Conservation (phyloP, 768 basidiomycete genomes). For the Tulasnella sp. region DNA sequence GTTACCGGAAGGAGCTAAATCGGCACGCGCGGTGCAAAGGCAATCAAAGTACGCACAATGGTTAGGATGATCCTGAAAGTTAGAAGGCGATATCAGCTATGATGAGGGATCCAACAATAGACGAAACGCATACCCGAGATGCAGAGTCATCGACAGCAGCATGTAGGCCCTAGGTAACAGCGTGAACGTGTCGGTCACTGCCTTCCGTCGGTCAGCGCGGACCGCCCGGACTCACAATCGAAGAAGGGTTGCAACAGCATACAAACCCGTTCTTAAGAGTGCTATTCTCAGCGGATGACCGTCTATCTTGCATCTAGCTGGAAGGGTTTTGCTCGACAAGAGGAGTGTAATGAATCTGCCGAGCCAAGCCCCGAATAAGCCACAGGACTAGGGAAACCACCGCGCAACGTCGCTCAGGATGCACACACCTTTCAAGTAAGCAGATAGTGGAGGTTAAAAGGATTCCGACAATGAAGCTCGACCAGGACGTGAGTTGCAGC, state of each 20-base stretch:
- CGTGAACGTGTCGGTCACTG: background rate
- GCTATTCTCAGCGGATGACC: background rate
- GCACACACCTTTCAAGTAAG: slow-evolving; percentile 1
- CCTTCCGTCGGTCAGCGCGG: background rate
- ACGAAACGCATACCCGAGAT: slow-evolving; percentile 4
- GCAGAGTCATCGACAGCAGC: slow-evolving; percentile 5
- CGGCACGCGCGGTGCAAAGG: background rate
- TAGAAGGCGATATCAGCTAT: background rate
- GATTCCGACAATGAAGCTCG: background rate
- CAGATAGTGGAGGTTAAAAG: slow-evolving; percentile 2
- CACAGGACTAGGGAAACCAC: background rate
- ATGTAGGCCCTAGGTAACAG: slow-evolving; percentile 5
- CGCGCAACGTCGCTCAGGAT: background rate
- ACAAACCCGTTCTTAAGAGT: background rate
- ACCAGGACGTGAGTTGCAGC: background rate
- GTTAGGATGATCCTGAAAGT: background rate
- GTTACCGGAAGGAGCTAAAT: background rate
- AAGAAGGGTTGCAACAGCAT: slow-evolving; percentile 1
- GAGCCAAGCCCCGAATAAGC: background rate
- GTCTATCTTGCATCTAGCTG: background rate
- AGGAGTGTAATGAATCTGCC: slow-evolving; percentile 4
- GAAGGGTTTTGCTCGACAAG: background rate
- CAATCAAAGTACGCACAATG: background rate
- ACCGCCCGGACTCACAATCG: background rate
- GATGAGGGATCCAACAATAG: background rate